Evolutionary conservation across 441 rosid species (phyloP).

Genomic region (Pelargonium australe): DNA sequence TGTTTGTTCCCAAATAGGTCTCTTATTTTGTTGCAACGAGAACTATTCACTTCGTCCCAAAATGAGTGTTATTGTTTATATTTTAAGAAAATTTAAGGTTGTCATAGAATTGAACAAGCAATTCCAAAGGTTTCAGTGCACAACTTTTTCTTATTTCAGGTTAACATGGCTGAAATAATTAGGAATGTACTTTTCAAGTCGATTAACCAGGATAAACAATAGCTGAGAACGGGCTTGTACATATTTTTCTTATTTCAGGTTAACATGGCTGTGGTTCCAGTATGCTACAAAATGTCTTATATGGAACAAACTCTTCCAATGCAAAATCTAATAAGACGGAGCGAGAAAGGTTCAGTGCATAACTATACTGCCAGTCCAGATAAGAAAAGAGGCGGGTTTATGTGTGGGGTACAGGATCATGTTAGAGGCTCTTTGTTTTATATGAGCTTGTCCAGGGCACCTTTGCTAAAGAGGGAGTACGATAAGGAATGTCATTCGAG

Average conservation of each 20-base stretch:
- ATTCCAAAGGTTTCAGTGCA: neutral
- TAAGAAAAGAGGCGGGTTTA: constrained; percentile 10
- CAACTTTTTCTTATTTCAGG: neutral
- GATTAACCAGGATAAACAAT: neutral
- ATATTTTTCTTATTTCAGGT: constrained; percentile 23
- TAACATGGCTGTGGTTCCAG: constrained; percentile 43
- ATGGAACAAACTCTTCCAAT: constrained; percentile 28
- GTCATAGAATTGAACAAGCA: neutral
- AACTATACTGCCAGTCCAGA: constrained; percentile 14
- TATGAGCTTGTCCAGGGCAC: constrained; percentile 15
- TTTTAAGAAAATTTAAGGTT: no score
- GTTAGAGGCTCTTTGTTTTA: constrained; percentile 23
- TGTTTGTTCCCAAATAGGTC: no score
- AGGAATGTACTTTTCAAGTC: neutral
- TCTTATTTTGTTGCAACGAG: no score
- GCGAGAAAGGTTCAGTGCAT: constrained; percentile 20
- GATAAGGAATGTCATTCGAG: constrained; percentile 18
- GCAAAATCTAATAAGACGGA: constrained; percentile 19
- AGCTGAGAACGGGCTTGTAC: neutral
- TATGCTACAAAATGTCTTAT: constrained; percentile 38
- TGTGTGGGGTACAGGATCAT: constrained; percentile 11
- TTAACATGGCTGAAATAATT: no score
- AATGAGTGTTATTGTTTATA: no score
- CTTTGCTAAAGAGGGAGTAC: constrained; percentile 14
- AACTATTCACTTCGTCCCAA: no score